Percentiles rank a stretch among this genome's conserved stretches.
phyloP scores from a whole-genome alignment of 2,329 filamentous ascomycete genomes.

The Neonectria neomacrospora region DNA sequence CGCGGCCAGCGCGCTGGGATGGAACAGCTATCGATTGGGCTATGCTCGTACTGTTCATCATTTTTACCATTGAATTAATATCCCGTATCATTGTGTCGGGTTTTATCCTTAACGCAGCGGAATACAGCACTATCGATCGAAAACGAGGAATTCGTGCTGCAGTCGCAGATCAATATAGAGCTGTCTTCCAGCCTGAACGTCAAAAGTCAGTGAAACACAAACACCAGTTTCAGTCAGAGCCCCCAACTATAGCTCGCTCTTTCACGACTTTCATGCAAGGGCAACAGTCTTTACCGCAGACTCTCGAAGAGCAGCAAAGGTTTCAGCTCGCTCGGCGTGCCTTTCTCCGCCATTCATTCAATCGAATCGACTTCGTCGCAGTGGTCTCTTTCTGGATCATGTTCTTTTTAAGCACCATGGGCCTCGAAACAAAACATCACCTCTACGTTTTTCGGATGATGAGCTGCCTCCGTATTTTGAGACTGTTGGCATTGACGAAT shows the following conservation, averaged over 20 bases:
- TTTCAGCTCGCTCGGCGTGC: constrained; percentile 88
- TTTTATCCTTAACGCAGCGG: constrained; percentile 86
- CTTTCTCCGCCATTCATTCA: constrained; percentile 95
- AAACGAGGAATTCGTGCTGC: constrained; percentile 78
- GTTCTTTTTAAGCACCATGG: constrained; percentile 76
- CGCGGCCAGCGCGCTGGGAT: constrained; percentile 74
- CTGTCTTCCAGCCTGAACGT: constrained; percentile 84
- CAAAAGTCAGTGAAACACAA: constrained; percentile 72
- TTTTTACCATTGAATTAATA: constrained; percentile 89
- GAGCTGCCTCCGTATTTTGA: constrained; percentile 90
- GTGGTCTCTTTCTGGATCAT: constrained; percentile 96
- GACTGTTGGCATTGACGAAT: constrained; percentile 90
- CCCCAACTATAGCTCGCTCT: constrained; percentile 77
- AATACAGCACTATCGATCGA: constrained; percentile 91
- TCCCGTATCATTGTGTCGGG: constrained; percentile 92
- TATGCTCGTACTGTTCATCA: constrained; percentile 82
- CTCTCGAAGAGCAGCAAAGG: constrained; percentile 80
- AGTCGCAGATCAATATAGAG: constrained; percentile 78
- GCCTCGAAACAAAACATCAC: constrained; percentile 75
- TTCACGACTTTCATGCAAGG: constrained; percentile 83
- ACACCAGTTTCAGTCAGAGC: constrained; percentile 58
- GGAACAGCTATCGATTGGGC: constrained; percentile 78
- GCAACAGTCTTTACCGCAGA: constrained; percentile 67
- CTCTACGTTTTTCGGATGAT: constrained; percentile 96
- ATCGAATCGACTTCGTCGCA: constrained; percentile 92